Percentiles rank a stretch among this genome's conserved stretches.
phyloP scores from a whole-genome alignment of 306 rosid species.

The Vigna hirtella region DNA sequence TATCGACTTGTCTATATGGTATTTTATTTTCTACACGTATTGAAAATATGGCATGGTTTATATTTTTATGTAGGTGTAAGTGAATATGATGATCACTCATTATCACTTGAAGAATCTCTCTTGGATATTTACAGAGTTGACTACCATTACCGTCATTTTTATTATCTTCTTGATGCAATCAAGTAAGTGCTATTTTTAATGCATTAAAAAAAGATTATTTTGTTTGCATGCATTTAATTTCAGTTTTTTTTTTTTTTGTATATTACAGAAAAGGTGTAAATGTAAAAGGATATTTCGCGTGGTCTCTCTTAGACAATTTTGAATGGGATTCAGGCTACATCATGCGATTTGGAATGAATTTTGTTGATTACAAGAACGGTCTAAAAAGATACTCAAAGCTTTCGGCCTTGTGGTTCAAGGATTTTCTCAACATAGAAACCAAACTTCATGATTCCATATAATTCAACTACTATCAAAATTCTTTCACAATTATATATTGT shows the following conservation, averaged over 20 bases:
- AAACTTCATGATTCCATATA: not conserved
- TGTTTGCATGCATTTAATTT: not conserved
- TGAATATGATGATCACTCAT: constrained; percentile 53
- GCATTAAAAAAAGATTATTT: not conserved
- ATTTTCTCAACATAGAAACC: constrained; percentile 43
- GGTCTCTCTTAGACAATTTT: constrained; percentile 68
- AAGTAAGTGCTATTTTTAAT: constrained; percentile 39
- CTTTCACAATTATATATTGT: constrained; percentile 1
- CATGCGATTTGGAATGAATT: constrained; percentile 57
- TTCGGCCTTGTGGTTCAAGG: constrained; percentile 63
- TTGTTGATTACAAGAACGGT: constrained; percentile 54
- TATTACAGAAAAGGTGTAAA: constrained; percentile 53
- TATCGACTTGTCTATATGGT: too few relatives aligned
- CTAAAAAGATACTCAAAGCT: constrained; percentile 53
- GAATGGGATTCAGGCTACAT: constrained; percentile 63
- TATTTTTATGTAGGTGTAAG: constrained; percentile 49
- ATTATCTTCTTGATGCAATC: constrained; percentile 53
- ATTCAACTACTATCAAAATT: not conserved
- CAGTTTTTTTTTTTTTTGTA: not conserved
- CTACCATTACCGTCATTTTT: constrained; percentile 54
- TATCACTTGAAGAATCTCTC: constrained; percentile 55
- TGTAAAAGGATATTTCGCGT: constrained; percentile 67
- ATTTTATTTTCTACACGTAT: too few relatives aligned
- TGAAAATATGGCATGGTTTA: not conserved
- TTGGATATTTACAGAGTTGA: constrained; percentile 57